Conservation (phyloP, 78 protist genomes). For the Isochrysis galbana region DNA sequence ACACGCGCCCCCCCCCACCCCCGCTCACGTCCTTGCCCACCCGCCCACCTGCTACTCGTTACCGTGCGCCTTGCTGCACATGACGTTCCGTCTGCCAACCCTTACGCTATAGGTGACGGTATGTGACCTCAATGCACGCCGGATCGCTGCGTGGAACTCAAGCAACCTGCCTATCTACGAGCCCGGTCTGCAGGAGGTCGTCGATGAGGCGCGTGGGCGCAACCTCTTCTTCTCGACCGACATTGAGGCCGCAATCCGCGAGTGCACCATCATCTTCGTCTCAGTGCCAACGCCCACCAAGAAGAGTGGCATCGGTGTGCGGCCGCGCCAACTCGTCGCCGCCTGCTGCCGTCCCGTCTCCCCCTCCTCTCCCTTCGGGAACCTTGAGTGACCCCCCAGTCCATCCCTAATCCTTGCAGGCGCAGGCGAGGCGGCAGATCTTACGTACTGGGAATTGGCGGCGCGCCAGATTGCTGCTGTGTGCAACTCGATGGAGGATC, state of each 20-base stretch:
- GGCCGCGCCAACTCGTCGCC: neutral
- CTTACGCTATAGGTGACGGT: too few species aligned
- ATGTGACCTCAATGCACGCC: neutral
- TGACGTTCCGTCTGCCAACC: too few species aligned
- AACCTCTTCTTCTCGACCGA: constrained; percentile 88
- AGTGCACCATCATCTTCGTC: constrained; percentile 83
- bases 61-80: too few species aligned
- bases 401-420: too few species aligned
- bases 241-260: constrained; percentile 56
- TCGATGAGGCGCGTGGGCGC: constrained; percentile 40
- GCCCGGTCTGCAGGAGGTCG: constrained; percentile 87
- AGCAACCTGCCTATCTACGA: constrained; percentile 87
- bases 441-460: constrained; percentile 44
- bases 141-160: neutral
- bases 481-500: neutral
- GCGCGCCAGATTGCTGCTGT: constrained; percentile 46
- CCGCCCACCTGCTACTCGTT: too few species aligned
- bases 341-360: neutral
- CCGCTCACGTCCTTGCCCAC: too few species aligned
- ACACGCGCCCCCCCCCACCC: too few species aligned
- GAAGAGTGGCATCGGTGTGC: neutral
- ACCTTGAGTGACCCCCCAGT: too few species aligned
- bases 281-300: constrained; percentile 93
- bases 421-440: neutral
- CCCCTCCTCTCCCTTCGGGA: too few species aligned